Conservation (phyloP, 495 filamentous ascomycete genomes). For the Talaromyces stipitatus region DNA sequence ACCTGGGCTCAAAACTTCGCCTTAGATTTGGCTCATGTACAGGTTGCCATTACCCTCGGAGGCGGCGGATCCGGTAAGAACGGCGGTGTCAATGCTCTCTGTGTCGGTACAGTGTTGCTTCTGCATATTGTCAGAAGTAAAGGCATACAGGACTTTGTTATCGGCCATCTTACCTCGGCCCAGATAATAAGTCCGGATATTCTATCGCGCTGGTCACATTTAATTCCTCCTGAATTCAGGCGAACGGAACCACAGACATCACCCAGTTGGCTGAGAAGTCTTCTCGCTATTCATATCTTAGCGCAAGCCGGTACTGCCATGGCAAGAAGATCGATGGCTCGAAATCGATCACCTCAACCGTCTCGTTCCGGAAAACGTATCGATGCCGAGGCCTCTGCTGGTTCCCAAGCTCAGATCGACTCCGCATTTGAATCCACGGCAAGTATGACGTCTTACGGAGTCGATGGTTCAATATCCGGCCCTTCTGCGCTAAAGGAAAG, state of each 20-base stretch:
- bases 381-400: slow-evolving; percentile 51
- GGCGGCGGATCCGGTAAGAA: slow-evolving; percentile 73
- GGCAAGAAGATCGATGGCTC: slow-evolving; percentile 45
- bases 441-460: slow-evolving; percentile 37
- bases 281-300: slow-evolving; percentile 80
- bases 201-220: slow-evolving; percentile 34
- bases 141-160: slow-evolving; percentile 47
- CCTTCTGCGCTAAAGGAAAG: slow-evolving; percentile 40
- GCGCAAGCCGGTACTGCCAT: slow-evolving; percentile 62
- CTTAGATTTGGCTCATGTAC: slow-evolving; percentile 90
- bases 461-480: slow-evolving; percentile 45
- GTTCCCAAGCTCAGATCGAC: slow-evolving; percentile 38
- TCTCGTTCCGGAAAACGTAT: slow-evolving; percentile 37
- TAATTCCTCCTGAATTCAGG: slow-evolving; percentile 36
- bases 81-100: slow-evolving; percentile 64
- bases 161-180: slow-evolving; percentile 36
- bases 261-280: slow-evolving; percentile 50
- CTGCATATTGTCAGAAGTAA: slow-evolving; percentile 57
- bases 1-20: slow-evolving; percentile 79
- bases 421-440: slow-evolving; percentile 36
- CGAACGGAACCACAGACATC: slow-evolving; percentile 38
- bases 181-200: slow-evolving; percentile 39
- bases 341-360: slow-evolving; percentile 38
- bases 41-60: slow-evolving; percentile 88
- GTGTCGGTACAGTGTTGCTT: slow-evolving; percentile 68